Conservation (phyloP, 768 basidiomycete species). For the Trametes maxima region DNA sequence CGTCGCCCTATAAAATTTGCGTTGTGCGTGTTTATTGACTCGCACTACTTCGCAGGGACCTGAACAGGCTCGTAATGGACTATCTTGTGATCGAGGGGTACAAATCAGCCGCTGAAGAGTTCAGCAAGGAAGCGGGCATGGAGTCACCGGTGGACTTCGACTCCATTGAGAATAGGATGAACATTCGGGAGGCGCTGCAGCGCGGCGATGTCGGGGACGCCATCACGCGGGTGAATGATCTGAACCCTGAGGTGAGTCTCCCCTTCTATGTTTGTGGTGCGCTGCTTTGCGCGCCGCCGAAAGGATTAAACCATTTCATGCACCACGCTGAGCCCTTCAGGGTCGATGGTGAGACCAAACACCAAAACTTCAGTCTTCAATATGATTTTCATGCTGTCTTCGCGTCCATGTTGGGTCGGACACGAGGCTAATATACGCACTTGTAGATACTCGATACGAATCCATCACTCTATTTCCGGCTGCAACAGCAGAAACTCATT, state of each 20-base stretch:
- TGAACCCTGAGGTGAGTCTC: slow-evolving; percentile 90
- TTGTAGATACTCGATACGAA: slow-evolving; percentile 94
- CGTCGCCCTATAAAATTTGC: slow-evolving; percentile 20
- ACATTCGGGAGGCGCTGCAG: slow-evolving; percentile 91
- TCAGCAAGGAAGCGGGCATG: slow-evolving; percentile 85
- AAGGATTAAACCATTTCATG: slow-evolving; percentile 95
- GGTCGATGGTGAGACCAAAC: slow-evolving; percentile 85
- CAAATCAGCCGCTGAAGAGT: slow-evolving; percentile 94
- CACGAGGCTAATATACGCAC: slow-evolving; percentile 19
- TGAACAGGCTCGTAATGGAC: slow-evolving; percentile 94
- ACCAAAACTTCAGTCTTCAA: slow-evolving; percentile 96
- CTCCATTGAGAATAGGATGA: slow-evolving; percentile 91
- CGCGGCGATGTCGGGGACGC: slow-evolving; percentile 95
- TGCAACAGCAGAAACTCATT: slow-evolving; percentile 95
- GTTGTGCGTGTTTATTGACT: slow-evolving; percentile 25
- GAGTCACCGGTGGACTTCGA: slow-evolving; percentile 82
- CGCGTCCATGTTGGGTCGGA: slow-evolving; percentile 12
- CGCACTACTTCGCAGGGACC: slow-evolving; percentile 59
- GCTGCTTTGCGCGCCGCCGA: slow-evolving; percentile 26
- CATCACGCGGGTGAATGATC: slow-evolving; percentile 91
- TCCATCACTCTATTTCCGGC: slow-evolving; percentile 89
- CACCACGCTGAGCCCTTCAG: slow-evolving; percentile 91
- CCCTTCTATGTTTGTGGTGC: slow-evolving; percentile 15
- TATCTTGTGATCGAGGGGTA: slow-evolving; percentile 98
- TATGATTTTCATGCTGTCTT: slow-evolving; percentile 58